Evolutionary conservation across 164 flowering plant genomes (phyloP), one percentile per base, ranked within the genome.

Genomic region (Nymphaea thermarum): DNA sequence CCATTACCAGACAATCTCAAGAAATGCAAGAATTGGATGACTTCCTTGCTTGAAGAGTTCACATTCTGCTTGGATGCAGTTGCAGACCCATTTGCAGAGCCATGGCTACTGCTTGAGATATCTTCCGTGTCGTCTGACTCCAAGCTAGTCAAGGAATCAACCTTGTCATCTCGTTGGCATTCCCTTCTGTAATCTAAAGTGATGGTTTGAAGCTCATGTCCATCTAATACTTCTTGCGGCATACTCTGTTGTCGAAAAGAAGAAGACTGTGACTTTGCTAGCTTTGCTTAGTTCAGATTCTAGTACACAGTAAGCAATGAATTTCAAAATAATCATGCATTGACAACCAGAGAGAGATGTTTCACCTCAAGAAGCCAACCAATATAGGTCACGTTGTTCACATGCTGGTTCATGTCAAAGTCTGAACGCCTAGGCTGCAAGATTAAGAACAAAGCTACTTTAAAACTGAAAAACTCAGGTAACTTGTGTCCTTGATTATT

Each of bases 351-450:
- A 51, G 3, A 51, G 57, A 3, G 14, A 51, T 51, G 14, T 51
- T 15, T 51, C 15, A 91, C 99, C 96, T 95, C 99, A 41, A 95
- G 85, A 66, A 92, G 86, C 99, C 99, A 95, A 78, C 96, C 99
- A 67, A 95, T 89, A 72, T 95, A 95, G 51, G 98, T 76, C 51
- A 95, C 99, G 72, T 94, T 94, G 81, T 94, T 91, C 41, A 91
- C 98, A 74, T 94, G 99, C 81, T 86, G 93, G 73, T 91, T 94
- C 93, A 92, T 93, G 85, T 91, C 99, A 75, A 94, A 81, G 77
- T 91, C 99, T 73, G 86, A 92, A 85, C 99, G 82, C 76, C 98
- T 78, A 55, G 99, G 96, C 98, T 94, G 90, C 81, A 80, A 68
- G 60, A 63, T 42, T 53, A 75, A 76, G 60, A 57, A 43, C 69